A percentile compares a stretch with the other conserved stretches of the same genome.
These are phyloP conservation scores for Olyra latifolia DNA, from an alignment of 176 grass and related monocot genomes.

Conservation along the genomic window DNA sequence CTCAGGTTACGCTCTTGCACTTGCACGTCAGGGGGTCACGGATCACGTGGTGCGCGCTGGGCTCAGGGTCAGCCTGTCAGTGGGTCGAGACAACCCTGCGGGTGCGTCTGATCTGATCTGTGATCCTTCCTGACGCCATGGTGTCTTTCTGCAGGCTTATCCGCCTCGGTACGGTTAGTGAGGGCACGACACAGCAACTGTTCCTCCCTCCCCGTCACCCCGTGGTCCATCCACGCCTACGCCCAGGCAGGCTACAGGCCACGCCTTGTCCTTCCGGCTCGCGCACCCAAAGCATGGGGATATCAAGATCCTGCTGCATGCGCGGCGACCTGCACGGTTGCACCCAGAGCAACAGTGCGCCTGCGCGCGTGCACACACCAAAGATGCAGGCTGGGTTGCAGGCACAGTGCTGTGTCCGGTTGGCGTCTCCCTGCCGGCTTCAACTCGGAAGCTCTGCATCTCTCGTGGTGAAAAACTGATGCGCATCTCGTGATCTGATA, in stretches of 20 bases:
- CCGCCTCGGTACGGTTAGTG: not conserved
- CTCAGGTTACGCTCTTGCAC: too few species aligned
- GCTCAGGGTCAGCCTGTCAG: too few species aligned
- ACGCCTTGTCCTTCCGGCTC: not conserved
- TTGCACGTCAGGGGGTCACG: not conserved
- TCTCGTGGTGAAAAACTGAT: not conserved
- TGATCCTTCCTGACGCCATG: slow-evolving; percentile 1
- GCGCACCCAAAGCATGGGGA: not conserved
- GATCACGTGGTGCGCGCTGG: too few species aligned
- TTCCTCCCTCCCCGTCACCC: not conserved
- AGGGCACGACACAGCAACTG: not conserved
- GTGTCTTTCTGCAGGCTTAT: not conserved
- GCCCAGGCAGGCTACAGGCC: not conserved
- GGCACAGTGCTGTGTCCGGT: not conserved
- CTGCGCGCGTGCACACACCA: not conserved
- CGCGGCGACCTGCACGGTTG: not conserved
- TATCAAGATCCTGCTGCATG: not conserved
- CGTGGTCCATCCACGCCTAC: slow-evolving; percentile 1
- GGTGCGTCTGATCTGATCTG: slow-evolving; percentile 10
- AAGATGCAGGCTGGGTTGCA: not conserved
- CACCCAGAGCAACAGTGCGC: not conserved
- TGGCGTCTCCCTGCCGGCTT: not conserved
- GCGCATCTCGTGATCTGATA: not conserved
- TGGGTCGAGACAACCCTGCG: not conserved
- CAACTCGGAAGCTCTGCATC: not conserved